Percentiles rank a stretch among this genome's conserved stretches.
Conservation (phyloP, 805 yeast species). For the Myxozyma lipomycoides region DNA sequence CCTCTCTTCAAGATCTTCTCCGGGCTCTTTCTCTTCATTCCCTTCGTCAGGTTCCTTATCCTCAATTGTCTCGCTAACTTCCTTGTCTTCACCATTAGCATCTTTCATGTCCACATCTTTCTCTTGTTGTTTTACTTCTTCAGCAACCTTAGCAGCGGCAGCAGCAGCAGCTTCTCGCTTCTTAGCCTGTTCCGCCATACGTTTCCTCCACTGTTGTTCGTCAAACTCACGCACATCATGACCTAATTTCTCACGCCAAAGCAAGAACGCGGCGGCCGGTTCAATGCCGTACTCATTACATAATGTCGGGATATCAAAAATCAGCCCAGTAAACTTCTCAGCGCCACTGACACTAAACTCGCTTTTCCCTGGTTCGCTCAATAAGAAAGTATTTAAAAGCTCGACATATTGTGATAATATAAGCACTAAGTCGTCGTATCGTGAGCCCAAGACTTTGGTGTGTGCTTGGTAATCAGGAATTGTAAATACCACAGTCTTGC, state of each 20-base stretch:
- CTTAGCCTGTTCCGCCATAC: slow-evolving; percentile 9
- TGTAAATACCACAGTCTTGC: slow-evolving; percentile 39
- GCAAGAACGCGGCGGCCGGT: slow-evolving; percentile 63
- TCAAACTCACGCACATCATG: slow-evolving; percentile 37
- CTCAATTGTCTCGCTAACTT: slow-evolving; percentile 42
- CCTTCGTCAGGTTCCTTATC: background rate
- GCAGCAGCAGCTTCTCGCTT: background rate
- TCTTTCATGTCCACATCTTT: slow-evolving; percentile 8
- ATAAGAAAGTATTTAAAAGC: slow-evolving; percentile 51
- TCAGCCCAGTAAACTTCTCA: slow-evolving; percentile 5
- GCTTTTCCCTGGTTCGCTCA: slow-evolving; percentile 26
- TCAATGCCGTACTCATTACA: slow-evolving; percentile 33
- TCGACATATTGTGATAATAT: slow-evolving; percentile 65
- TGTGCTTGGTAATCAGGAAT: slow-evolving; percentile 41
- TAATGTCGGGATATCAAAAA: slow-evolving; percentile 28
- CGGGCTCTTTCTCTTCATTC: background rate
- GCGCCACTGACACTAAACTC: background rate
- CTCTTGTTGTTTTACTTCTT: slow-evolving; percentile 1
- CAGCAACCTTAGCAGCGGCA: background rate
- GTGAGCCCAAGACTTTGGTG: slow-evolving; percentile 66
- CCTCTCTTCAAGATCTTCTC: background rate
- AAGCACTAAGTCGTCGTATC: slow-evolving; percentile 66
- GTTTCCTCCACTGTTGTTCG: background rate
- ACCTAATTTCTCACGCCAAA: slow-evolving; percentile 55
- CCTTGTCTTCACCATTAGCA: slow-evolving; percentile 36